phyloP scores from a whole-genome alignment of 495 filamentous ascomycete genomes.

The Umbilicaria muhlenbergii region DNA sequence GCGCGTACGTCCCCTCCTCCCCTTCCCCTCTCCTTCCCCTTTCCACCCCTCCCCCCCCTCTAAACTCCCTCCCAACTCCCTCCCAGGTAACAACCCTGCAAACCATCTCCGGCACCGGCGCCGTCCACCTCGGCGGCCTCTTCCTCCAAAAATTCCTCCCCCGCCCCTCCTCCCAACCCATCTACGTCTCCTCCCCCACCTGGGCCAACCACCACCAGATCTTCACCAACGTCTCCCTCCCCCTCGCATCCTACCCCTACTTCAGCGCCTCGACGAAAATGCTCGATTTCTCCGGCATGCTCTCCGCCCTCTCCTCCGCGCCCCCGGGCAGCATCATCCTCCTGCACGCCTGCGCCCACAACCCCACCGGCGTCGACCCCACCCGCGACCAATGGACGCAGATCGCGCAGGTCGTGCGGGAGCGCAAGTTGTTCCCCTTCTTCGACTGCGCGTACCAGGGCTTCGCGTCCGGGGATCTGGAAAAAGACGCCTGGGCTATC shows the following conservation, averaged over 20 bases:
- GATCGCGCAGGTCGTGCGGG: conserved; percentile 57
- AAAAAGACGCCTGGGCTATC: conserved; percentile 75
- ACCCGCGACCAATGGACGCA: conserved; percentile 89
- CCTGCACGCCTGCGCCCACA: conserved; percentile 94
- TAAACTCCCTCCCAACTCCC: conserved; percentile 1
- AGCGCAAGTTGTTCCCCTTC: conserved; percentile 85
- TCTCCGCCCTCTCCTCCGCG: conserved; percentile 46
- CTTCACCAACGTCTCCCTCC: conserved; percentile 77
- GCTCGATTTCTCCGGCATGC: conserved; percentile 84
- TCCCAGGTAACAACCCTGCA: conserved; percentile 35
- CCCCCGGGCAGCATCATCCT: conserved; percentile 71
- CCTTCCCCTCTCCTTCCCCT: neutral
- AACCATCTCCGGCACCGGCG: conserved; percentile 45
- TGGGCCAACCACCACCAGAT: conserved; percentile 99
- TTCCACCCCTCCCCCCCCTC: neutral
- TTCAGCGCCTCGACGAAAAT: conserved; percentile 75
- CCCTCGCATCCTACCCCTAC: conserved; percentile 79
- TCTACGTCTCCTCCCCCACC: conserved; percentile 87
- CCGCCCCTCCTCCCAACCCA: conserved; percentile 34
- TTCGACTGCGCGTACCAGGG: conserved; percentile 98
- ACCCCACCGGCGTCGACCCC: conserved; percentile 94
- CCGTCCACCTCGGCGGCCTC: conserved; percentile 38
- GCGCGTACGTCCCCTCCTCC: conserved; percentile 33
- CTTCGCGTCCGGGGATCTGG: conserved; percentile 85
- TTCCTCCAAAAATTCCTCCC: conserved; percentile 41